A percentile compares a stretch with the other conserved stretches of the same genome.
Conservation (phyloP, 148 eudicot genomes). For the Rhododendron williamsianum region DNA sequence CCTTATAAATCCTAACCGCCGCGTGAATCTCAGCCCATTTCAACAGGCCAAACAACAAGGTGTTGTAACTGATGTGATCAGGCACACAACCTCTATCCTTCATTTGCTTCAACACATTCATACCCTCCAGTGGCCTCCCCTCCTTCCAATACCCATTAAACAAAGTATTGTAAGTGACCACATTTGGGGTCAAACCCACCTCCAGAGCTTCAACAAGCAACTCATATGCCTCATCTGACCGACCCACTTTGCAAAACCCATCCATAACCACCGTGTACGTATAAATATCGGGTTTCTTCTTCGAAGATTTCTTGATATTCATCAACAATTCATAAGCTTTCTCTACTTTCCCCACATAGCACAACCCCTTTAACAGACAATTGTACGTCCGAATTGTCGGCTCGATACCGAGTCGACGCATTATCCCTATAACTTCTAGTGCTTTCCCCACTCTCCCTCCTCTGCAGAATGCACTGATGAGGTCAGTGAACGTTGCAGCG, state of each 20-base stretch:
- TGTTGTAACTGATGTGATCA: slow-evolving; percentile 63
- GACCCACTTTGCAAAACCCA: slow-evolving; percentile 90
- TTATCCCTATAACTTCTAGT: slow-evolving; percentile 49
- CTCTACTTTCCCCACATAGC: slow-evolving; percentile 78
- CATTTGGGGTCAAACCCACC: slow-evolving; percentile 57
- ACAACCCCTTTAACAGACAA: slow-evolving; percentile 75
- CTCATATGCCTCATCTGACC: slow-evolving; percentile 73
- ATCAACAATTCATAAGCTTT: slow-evolving; percentile 56
- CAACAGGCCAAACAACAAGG: slow-evolving; percentile 75
- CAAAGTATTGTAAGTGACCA: slow-evolving; percentile 58
- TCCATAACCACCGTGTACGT: slow-evolving; percentile 76
- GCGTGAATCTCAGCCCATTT: slow-evolving; percentile 56
- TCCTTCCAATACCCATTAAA: slow-evolving; percentile 78
- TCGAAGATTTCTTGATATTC: slow-evolving; percentile 37
- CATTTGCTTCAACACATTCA: slow-evolving; percentile 55
- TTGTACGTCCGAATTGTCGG: slow-evolving; percentile 72
- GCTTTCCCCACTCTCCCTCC: slow-evolving; percentile 54
- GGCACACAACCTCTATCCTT: slow-evolving; percentile 54
- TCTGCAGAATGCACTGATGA: slow-evolving; percentile 59
- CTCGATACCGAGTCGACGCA: slow-evolving; percentile 38
- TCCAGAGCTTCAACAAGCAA: slow-evolving; percentile 57
- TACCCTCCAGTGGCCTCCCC: slow-evolving; percentile 75
- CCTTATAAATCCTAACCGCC: slow-evolving; percentile 45
- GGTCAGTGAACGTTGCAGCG: slow-evolving; percentile 47
- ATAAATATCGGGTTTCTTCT: slow-evolving; percentile 45